Conservation (phyloP, 2,329 filamentous ascomycete species). For the Passalora sequoiae region DNA sequence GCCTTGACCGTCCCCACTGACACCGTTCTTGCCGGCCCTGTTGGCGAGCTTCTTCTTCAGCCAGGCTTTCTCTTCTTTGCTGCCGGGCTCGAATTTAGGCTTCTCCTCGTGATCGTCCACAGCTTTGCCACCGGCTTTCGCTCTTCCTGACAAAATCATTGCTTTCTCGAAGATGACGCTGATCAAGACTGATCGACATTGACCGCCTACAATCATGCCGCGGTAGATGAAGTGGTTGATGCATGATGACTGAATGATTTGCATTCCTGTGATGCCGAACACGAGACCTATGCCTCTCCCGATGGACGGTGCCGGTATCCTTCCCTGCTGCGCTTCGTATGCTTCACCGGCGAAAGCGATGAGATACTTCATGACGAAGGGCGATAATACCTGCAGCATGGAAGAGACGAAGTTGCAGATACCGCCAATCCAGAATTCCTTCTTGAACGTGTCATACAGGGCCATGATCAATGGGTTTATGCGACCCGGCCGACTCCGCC, state of each 20-base stretch:
- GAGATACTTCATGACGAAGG: conserved; percentile 78
- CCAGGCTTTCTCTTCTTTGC: conserved; percentile 48
- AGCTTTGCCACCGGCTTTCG: conserved; percentile 71
- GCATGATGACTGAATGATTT: conserved; percentile 71
- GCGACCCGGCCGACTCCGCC: conserved; percentile 59
- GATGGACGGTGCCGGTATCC: conserved; percentile 59
- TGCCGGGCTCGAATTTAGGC: conserved; percentile 43
- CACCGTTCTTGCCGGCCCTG: conserved; percentile 43
- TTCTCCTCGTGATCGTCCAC: conserved; percentile 29
- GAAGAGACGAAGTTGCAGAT: conserved; percentile 67
- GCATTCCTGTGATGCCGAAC: conserved; percentile 79
- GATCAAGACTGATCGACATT: conserved; percentile 75
- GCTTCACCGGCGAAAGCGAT: conserved; percentile 80
- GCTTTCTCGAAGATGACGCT: conserved; percentile 87
- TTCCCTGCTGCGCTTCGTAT: conserved; percentile 51
- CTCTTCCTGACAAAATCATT: conserved; percentile 80
- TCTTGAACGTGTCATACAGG: conserved; percentile 77
- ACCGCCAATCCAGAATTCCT: conserved; percentile 82
- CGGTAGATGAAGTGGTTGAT: conserved; percentile 90
- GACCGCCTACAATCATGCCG: conserved; percentile 86
- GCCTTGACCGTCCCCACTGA: conserved; percentile 66
- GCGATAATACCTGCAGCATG: conserved; percentile 70
- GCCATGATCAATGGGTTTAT: conserved; percentile 64
- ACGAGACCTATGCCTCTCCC: conserved; percentile 75
- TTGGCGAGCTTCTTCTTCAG: conserved; percentile 44